Evolutionary conservation across 768 basidiomycete genomes (phyloP).

Genomic region (Lentinula guzmanii): DNA sequence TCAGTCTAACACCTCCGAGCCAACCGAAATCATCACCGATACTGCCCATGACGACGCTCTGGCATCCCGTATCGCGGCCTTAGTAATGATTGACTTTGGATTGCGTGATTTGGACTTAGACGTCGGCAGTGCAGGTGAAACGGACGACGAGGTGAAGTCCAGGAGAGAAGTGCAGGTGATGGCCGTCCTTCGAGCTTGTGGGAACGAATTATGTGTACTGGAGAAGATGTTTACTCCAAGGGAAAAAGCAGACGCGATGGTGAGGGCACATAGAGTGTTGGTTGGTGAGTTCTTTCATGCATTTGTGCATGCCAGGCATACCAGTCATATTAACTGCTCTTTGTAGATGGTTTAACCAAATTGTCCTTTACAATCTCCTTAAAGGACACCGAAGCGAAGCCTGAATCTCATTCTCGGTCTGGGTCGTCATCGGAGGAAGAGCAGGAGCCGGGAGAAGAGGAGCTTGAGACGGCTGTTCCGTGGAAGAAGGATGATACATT

Average conservation of each 20-base stretch:
- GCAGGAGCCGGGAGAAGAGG: conserved; percentile 38
- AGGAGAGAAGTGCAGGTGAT: conserved; percentile 42
- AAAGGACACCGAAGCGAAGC: conserved; percentile 26
- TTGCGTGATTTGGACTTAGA: conserved; percentile 88
- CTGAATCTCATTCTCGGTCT: background rate
- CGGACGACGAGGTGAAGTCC: background rate
- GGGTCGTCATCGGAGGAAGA: background rate
- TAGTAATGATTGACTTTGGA: conserved; percentile 86
- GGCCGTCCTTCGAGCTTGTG: conserved; percentile 64
- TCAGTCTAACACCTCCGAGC: background rate
- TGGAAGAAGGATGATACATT: conserved; percentile 1
- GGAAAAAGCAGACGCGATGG: conserved; percentile 76
- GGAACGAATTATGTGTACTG: conserved; percentile 57
- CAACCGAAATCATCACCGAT: conserved; percentile 40
- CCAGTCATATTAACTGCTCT: background rate
- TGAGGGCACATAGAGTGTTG: conserved; percentile 78
- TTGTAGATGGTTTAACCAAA: conserved; percentile 65
- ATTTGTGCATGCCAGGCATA: background rate
- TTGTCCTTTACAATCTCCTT: conserved; percentile 68
- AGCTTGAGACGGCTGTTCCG: conserved; percentile 23
- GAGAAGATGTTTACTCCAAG: conserved; percentile 49
- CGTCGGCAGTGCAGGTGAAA: conserved; percentile 32
- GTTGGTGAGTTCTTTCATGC: conserved; percentile 55
- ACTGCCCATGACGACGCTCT: conserved; percentile 86
- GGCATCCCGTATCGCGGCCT: conserved; percentile 81